A percentile compares a stretch with the other conserved stretches of the same genome.
Evolutionary conservation across 148 eudicot genomes (phyloP).

Genomic region (Rhododendron williamsianum): DNA sequence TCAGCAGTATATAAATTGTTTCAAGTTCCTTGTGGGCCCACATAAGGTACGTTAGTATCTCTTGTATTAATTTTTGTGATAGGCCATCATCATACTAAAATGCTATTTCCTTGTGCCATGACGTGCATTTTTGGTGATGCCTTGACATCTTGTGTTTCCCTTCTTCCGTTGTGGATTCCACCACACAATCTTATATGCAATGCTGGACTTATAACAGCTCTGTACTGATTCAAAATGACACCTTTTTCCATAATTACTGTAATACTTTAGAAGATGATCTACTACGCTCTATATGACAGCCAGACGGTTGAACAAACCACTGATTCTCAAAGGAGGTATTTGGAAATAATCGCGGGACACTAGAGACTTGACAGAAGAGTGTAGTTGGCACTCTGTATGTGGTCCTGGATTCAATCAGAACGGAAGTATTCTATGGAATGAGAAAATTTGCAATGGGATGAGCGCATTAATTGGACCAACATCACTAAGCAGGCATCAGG

Average conservation of each 20-base stretch:
- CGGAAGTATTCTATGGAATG: neutral
- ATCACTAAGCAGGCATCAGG: neutral
- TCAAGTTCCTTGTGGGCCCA: constrained; percentile 54
- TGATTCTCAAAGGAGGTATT: neutral
- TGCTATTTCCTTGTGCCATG: neutral
- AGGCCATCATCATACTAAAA: neutral
- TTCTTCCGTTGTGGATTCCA: neutral
- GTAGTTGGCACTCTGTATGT: neutral
- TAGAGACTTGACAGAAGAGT: neutral
- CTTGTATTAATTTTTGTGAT: neutral
- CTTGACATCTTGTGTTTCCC: neutral
- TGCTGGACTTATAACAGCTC: neutral
- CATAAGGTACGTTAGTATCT: constrained; percentile 48
- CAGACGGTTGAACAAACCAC: neutral
- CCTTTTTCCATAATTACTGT: neutral
- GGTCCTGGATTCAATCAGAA: neutral
- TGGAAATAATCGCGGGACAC: neutral
- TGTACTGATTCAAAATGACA: neutral
- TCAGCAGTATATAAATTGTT: constrained; percentile 55
- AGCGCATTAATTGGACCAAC: neutral
- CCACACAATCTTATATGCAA: neutral
- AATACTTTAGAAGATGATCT: neutral
- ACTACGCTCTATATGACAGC: neutral
- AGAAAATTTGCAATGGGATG: neutral
- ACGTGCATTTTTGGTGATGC: neutral